Conservation (phyloP, 2,329 filamentous ascomycete species). For the Sporothrix globosa region DNA sequence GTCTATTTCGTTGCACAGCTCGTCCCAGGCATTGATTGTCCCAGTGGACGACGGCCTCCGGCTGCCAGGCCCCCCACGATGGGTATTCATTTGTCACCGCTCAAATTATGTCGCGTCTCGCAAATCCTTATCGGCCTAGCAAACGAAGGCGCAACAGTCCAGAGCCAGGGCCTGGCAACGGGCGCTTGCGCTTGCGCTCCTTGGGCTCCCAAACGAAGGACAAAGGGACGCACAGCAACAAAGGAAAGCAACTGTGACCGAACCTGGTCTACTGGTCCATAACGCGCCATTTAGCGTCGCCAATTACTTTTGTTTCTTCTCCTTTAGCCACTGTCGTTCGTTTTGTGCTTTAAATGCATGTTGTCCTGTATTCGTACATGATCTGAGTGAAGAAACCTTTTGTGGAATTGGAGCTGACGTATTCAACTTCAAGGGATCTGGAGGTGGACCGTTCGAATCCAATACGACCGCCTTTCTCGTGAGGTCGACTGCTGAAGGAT, state of each 20-base stretch:
- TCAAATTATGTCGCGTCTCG: not conserved
- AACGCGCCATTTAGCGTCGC: not conserved
- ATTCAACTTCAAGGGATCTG: slow-evolving; percentile 66
- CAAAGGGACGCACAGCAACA: not conserved
- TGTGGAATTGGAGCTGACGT: slow-evolving; percentile 32
- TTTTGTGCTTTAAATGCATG: not conserved
- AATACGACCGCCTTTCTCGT: slow-evolving; percentile 90
- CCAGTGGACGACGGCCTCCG: not conserved
- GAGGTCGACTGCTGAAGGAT: slow-evolving; percentile 75
- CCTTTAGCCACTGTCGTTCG: not conserved
- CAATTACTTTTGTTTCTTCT: not conserved
- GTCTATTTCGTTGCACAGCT: slow-evolving; percentile 29
- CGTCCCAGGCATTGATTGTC: not conserved
- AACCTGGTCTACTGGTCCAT: not conserved
- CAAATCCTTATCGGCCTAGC: not conserved
- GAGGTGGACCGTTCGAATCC: slow-evolving; percentile 86
- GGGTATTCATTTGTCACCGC: not conserved
- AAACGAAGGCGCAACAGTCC: not conserved
- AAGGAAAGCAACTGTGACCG: not conserved
- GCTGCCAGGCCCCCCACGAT: no score
- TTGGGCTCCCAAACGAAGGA: not conserved
- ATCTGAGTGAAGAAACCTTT: not conserved
- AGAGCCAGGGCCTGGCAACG: not conserved
- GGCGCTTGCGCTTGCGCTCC: not conserved
- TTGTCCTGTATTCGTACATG: slow-evolving; percentile 7